A percentile compares a stretch with the other conserved stretches of the same genome.
Evolutionary conservation across 2,329 filamentous ascomycete genomes (phyloP).

Genomic region (Xylaria digitata): DNA sequence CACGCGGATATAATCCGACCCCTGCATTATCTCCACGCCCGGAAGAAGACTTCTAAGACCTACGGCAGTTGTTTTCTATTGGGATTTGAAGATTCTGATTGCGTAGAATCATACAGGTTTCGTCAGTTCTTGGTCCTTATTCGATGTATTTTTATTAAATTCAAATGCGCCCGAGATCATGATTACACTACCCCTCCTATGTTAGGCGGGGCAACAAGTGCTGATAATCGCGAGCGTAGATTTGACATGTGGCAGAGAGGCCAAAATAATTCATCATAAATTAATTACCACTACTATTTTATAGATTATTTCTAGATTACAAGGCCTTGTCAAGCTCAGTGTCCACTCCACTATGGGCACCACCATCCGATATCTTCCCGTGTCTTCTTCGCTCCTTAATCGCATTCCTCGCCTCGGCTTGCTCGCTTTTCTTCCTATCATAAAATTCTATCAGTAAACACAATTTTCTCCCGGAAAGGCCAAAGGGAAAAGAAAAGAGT

Average conservation of each 20-base stretch:
- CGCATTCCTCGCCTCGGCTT: conserved; percentile 41
- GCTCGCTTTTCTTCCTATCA: conserved; percentile 48
- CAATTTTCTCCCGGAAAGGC: not conserved
- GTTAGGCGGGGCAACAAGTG: too few species aligned
- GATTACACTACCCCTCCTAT: too few species aligned
- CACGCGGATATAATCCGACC: conserved; percentile 19
- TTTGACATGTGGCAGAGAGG: too few species aligned
- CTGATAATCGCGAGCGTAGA: too few species aligned
- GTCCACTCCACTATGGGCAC: conserved; percentile 41
- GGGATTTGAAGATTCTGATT: not conserved
- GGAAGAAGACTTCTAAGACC: not conserved
- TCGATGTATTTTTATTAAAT: too few species aligned
- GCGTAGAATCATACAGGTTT: not conserved
- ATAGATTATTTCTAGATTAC: not conserved
- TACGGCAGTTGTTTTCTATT: conserved; percentile 22
- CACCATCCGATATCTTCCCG: conserved; percentile 42
- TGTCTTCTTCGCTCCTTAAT: conserved; percentile 46
- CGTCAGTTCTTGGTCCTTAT: not conserved
- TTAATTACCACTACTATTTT: too few species aligned
- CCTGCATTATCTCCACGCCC: conserved; percentile 7
- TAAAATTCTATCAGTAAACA: conserved; percentile 12
- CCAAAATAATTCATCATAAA: too few species aligned
- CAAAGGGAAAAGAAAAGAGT: not conserved
- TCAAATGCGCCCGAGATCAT: too few species aligned
- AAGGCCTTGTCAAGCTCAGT: conserved; percentile 32